Evolutionary conservation across 2,329 filamentous ascomycete species (phyloP), one percentile per base, ranked within the genome.

Genomic region (Simplicillium aogashimaense): DNA sequence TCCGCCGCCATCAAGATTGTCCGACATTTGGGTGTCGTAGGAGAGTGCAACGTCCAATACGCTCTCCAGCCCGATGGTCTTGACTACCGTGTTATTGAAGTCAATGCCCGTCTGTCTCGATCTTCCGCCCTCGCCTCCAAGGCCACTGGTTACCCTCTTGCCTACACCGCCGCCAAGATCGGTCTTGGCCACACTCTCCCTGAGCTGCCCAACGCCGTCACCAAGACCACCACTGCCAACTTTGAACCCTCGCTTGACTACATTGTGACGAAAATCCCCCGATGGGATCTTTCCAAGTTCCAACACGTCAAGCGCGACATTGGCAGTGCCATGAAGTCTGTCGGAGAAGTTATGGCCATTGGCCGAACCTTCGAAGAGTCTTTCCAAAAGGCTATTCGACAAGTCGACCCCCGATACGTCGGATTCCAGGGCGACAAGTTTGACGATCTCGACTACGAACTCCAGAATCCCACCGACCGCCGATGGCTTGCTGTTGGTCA

Each of bases 291-390:
- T 58, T 81, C 86, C 72, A 98, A 98, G 71, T 98, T 98, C 74
- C 90, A 97, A 68, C 90, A 97, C 55, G 92, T 98, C 49, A 94
- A 95, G 73, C 84, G 92, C 45, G 86, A 94, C 57, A 97, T 98
- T 58, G 92, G 92, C 52, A 94, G 86, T 58, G 84, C 90, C 46
- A 98, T 98, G 92, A 98, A 97, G 72, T 95, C 89, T 17, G 89
- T 98, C 43, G 92, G 92, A 59, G 92, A 98, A 66, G 92, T 98
- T 45, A 98, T 98, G 92, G 92, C 92, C 48, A 97, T 98, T 55
- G 92, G 92, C 50, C 82, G 92, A 63, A 97, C 92, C 25, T 98
- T 97, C 54, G 92, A 98, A 66, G 92, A 98, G 69, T 94, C 88
- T 13, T 94, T 98, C 71, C 92, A 98, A 65, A 98, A 98, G 72